Base-by-base conservation (phyloP, 1,284 basidiomycete genomes). In the Apiotrichum montevideense region DNA sequence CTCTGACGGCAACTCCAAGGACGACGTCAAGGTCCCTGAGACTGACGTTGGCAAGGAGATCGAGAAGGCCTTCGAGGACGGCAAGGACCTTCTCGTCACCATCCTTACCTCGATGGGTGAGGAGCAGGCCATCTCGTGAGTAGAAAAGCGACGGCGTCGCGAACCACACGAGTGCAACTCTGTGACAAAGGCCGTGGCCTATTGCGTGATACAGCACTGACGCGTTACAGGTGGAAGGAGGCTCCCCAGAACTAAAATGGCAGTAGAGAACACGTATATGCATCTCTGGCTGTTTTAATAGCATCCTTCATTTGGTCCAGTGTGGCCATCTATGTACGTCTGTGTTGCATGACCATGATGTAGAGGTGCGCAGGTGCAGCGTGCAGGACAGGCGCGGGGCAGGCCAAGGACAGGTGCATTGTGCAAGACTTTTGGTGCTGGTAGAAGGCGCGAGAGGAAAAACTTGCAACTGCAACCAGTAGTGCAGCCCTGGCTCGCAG, bases 1-100 rank as follows among this genome's bases (percentile, higher is more conserved):
- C 70, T 62, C 75, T 70, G 93, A 97, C 61, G 94, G 93, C 63
- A 73, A 73, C 69, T 42, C 88, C 73, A 98, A 98, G 83, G 91
- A 98, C 76, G 95, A 98, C 79, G 90, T 98, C 79, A 88, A 87
- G 77, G 78, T 97, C 66, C 96, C 95, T 54, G 94, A 97, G 60
- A 80, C 83, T 59, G 87, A 91, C 14, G 66, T 97, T 54, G 95
- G 95, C 66, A 80, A 82, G 59, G 79, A 87, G 66, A 93, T 98
- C 68, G 65, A 81, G 71, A 63, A 62, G 35, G 85, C 77, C 48
- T 97, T 96, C 74, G 88, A 96, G 0, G 86, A 82, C 0, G 91
- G 89, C 77, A 92, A 93, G 80, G 92, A 95, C 68, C 57, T 77
- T 57, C 70, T 73, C 66, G 85, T 96, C 78, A 95, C 92, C 73